These are phyloP conservation scores for Penium margaritaceum DNA, from an alignment of 139 green algal species.

Conservation along the genomic window DNA sequence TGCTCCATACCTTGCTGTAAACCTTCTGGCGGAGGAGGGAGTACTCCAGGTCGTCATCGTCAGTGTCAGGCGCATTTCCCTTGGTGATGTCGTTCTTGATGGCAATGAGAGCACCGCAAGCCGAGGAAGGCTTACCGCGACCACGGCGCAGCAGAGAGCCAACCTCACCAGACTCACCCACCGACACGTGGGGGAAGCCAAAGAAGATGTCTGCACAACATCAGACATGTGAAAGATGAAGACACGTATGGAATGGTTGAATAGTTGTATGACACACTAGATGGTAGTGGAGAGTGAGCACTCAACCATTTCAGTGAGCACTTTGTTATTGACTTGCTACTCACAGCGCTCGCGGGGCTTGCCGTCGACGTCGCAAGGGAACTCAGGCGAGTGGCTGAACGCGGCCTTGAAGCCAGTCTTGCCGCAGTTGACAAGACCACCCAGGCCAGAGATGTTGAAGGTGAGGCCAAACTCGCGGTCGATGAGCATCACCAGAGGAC, in stretches of 20 bases:
- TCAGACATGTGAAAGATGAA: neutral
- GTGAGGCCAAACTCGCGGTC: too few species aligned
- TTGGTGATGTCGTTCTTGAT: neutral
- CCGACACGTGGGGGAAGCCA: conserved; percentile 17
- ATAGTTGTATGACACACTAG: too few species aligned
- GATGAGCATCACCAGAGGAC: too few species aligned
- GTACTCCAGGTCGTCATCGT: conserved; percentile 3
- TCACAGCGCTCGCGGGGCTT: conserved; percentile 13
- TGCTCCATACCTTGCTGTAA: neutral
- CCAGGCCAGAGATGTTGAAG: conserved; percentile 76
- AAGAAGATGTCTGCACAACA: conserved; percentile 11
- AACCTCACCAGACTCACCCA: conserved; percentile 11
- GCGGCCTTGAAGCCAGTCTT: conserved; percentile 64
- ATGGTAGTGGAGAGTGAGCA: neutral
- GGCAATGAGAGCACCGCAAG: conserved; percentile 15
- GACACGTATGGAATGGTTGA: neutral
- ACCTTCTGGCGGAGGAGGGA: neutral
- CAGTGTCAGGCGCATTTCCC: neutral
- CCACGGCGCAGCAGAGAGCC: conserved; percentile 4
- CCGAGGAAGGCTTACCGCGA: conserved; percentile 4
- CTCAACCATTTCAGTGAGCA: neutral
- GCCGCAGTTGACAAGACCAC: conserved; percentile 71
- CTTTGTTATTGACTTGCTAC: neutral
- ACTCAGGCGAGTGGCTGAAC: conserved; percentile 56
- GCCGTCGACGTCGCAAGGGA: conserved; percentile 16